Evolutionary conservation across 2,329 filamentous ascomycete genomes (phyloP), one percentile per base, ranked within the genome.

Genomic region (Scedosporium aurantiacum): DNA sequence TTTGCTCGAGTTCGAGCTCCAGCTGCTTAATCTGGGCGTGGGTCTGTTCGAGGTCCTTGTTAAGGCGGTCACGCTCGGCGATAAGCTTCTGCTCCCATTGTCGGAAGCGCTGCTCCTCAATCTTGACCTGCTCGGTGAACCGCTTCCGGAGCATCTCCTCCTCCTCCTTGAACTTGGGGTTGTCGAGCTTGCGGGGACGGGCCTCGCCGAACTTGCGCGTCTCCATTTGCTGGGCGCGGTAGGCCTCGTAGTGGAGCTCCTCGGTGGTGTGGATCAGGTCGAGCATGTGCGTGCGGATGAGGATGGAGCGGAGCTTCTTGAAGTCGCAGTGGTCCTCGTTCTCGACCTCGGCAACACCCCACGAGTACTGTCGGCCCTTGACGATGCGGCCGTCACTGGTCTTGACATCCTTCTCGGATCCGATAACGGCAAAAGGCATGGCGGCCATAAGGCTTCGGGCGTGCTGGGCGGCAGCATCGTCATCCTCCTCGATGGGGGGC

Each of bases 81-180:
- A 99, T 99, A 75, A 99, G 90, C 85, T 97, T 97, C 86, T 99
- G 94, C 81, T 99, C 94, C 94, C 94, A 99, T 79, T 96, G 89
- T 77, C 95, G 87, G 87, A 99, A 99, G 67, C 94, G 87, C 81
- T 96, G 91, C 80, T 99, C 94, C 82, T 99, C 95, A 72, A 99
- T 90, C 90, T 99, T 99, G 82, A 99, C 94, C 78, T 99, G 94
- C 81, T 99, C 94, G 69, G 94, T 99, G 80, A 99, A 99, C 69
- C 95, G 87, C 87, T 99, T 99, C 79, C 94, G 88, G 67, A 99
- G 86, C 65, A 90, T 90, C 83, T 99, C 94, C 75, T 99, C 94
- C 78, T 99, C 94, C 76, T 99, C 94, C 86, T 99, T 99, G 85
- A 97, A 99, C 83, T 99, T 99, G 79, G 94, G 94, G 83, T 99